phyloP scores from a whole-genome alignment of 2,329 filamentous ascomycete species.

The Cryphonectria japonica region DNA sequence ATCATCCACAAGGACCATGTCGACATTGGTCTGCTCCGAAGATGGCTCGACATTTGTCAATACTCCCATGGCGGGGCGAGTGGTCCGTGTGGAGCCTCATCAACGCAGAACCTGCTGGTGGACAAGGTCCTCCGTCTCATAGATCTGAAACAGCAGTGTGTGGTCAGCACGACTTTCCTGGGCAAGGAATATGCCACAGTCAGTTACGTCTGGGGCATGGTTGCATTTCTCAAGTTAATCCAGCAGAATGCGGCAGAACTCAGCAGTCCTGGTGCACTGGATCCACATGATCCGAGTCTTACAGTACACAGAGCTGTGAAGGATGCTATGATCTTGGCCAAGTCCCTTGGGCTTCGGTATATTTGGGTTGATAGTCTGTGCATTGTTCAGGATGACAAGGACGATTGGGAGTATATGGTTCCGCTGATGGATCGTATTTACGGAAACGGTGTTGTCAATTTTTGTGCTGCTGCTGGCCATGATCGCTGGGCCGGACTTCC shows the following conservation, averaged over 20 bases:
- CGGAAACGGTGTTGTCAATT: slow-evolving; percentile 5
- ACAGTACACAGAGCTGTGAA: background rate
- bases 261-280: background rate
- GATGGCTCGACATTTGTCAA: slow-evolving; percentile 4
- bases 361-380: slow-evolving; percentile 4
- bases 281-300: background rate
- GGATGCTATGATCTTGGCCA: slow-evolving; percentile 10
- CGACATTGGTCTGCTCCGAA: background rate
- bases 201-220: background rate
- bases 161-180: background rate
- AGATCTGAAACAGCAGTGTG: background rate
- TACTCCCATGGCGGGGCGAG: background rate
- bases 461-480: slow-evolving; percentile 8
- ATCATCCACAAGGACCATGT: slow-evolving; percentile 6
- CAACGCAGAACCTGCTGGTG: background rate
- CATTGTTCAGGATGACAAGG: background rate
- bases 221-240: background rate
- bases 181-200: slow-evolving; percentile 7
- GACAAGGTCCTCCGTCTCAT: background rate
- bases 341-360: slow-evolving; percentile 1
- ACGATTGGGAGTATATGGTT: background rate
- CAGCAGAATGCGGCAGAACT: background rate
- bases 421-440: background rate
- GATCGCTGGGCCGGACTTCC: background rate
- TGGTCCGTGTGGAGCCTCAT: background rate